Evolutionary conservation across 768 basidiomycete species (phyloP), one percentile per base, ranked within the genome.

Genomic region (Lactarius hatsudake): DNA sequence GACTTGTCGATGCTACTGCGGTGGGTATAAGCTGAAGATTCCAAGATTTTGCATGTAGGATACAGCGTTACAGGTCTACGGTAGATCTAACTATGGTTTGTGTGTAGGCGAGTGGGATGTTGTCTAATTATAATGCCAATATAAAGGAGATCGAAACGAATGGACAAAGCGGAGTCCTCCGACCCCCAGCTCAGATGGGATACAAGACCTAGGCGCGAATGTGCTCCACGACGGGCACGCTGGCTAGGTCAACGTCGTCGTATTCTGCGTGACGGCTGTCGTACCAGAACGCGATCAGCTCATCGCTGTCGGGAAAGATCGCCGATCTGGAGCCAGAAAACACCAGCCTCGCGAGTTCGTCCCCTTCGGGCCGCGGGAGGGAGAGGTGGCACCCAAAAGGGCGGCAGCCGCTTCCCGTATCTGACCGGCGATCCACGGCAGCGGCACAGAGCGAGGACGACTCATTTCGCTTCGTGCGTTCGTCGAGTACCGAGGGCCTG

Each of bases 261-360:
- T 70, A 70, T 20, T 34, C 63, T 42, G n/a, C 60, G 36, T 66
- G 59, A 18, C 70, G 70, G 28, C 59, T 56, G 48, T 71, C 70
- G 40, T 69, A 71, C 70, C 70, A 71, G 43, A 71, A 64, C 1
- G 68, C 70, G 48, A 71, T 53, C 23, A 71, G 61, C 32, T 71
- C 70, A 15, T 71, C 70, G 28, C 53, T 55, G 7, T 69, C 43
- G 17, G 70, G 68, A 59, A 71, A 71, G 12, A 55, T 10, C 23
- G 51, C 42, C 32, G 70, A 71, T 63, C 68, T 63, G 5, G 54
- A 18, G 17, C 62, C 70, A 20, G 70, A 71, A 57, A 66, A 71
- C 6, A 69, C 63, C 20, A 64, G 28, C 10, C 70, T 45, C 28
- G 63, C 70, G 42, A 71, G 54, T 48, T 71, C 70, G 48, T 70